phyloP scores from a whole-genome alignment of 139 green algal genomes.

The Micractinium sp. region DNA sequence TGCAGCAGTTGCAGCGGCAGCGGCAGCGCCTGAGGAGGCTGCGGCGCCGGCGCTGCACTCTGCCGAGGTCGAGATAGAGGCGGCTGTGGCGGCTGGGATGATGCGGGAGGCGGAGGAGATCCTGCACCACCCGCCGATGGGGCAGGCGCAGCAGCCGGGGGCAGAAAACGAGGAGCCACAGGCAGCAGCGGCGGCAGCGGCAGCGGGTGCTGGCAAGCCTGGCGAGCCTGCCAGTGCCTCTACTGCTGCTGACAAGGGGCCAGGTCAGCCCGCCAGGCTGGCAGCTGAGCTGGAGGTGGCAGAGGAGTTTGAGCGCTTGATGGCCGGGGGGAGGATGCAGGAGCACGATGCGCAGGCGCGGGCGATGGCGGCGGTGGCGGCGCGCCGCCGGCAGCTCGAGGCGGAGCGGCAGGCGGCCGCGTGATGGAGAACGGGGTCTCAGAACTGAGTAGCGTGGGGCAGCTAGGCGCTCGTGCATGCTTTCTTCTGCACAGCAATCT shows the following conservation, averaged over 20 bases:
- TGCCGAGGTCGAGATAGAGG: conserved; percentile 28
- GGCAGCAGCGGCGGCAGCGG: neutral
- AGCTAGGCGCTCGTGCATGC: too few relatives aligned
- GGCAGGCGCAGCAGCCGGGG: neutral
- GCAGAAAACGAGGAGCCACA: neutral
- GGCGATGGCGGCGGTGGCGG: conserved; percentile 27
- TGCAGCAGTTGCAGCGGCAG: neutral
- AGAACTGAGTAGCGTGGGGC: too few relatives aligned
- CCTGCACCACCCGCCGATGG: neutral
- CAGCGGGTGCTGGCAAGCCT: neutral
- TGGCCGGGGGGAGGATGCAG: neutral
- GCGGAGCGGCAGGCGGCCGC: too few relatives aligned
- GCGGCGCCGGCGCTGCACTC: neutral
- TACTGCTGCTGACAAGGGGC: neutral
- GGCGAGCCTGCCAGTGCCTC: neutral
- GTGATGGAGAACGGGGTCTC: too few relatives aligned
- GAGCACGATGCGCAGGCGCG: conserved; percentile 33
- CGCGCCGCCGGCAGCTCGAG: neutral
- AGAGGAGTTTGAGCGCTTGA: neutral
- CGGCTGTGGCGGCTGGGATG: neutral
- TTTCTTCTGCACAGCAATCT: too few relatives aligned
- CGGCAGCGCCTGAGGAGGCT: neutral
- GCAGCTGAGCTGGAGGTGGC: conserved; percentile 24
- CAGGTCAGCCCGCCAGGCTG: neutral
- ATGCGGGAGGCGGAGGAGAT: conserved; percentile 15